These are phyloP conservation scores for Ogataea haglerorum DNA, from an alignment of 805 yeast genomes.

Conservation along the genomic window DNA sequence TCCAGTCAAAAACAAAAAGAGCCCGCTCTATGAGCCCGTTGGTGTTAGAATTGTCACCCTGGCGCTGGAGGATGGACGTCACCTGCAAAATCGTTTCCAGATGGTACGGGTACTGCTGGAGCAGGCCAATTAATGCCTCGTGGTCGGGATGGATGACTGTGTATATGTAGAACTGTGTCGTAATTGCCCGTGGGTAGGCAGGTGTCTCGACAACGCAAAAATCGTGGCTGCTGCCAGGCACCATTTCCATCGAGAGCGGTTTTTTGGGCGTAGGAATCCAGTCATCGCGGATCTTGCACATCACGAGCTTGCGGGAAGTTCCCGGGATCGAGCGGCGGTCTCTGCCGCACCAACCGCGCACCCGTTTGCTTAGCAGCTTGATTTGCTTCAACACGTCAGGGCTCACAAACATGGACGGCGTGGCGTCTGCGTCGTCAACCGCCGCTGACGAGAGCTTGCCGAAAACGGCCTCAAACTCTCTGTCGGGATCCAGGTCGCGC, in stretches of 20 bases:
- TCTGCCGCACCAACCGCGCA: conserved; percentile 82
- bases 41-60: conserved; percentile 71
- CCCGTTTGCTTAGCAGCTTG: conserved; percentile 51
- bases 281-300: conserved; percentile 74
- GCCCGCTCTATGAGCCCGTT: conserved; percentile 76
- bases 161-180: conserved; percentile 49
- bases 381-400: conserved; percentile 68
- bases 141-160: conserved; percentile 77
- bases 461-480: conserved; percentile 65
- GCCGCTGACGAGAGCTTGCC: conserved; percentile 68
- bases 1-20: conserved; percentile 74
- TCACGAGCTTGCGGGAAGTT: conserved; percentile 57
- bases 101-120: conserved; percentile 68
- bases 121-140: conserved; percentile 58
- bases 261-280: conserved; percentile 71
- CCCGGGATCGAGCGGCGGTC: conserved; percentile 76
- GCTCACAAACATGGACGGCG: conserved; percentile 64
- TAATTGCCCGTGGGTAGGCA: conserved; percentile 32
- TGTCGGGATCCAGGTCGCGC: conserved; percentile 68
- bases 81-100: conserved; percentile 76
- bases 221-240: conserved; percentile 39
- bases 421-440: conserved; percentile 69
- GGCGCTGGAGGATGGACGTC: conserved; percentile 68
- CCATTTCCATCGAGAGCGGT: conserved; percentile 58
- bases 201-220: conserved; percentile 47